A percentile compares a stretch with the other conserved stretches of the same genome.
Evolutionary conservation across 139 green algal species (phyloP).

Genomic region (Chlorella sp.): DNA sequence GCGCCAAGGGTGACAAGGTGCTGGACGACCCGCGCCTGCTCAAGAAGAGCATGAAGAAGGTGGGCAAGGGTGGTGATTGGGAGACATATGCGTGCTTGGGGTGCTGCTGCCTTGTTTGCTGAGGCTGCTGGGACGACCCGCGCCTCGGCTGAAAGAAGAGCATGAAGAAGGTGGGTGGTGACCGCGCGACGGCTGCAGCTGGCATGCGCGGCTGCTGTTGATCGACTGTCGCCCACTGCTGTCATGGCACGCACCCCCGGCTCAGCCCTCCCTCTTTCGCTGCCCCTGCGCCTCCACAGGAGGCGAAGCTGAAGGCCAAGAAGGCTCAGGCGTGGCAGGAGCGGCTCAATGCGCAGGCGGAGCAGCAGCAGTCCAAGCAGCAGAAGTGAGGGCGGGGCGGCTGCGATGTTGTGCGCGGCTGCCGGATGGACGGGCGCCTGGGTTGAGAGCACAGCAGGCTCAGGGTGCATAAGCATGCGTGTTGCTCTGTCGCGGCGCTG

Average conservation of each 20-base stretch:
- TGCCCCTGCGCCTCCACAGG: conserved; percentile 36
- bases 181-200: too few species aligned
- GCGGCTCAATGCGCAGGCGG: conserved; percentile 55
- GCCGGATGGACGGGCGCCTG: not conserved
- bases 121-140: not conserved
- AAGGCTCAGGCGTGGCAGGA: conserved; percentile 73
- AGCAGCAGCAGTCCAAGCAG: conserved; percentile 69
- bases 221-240: too few species aligned
- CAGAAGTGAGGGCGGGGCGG: conserved; percentile 59
- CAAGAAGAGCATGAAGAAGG: conserved; percentile 68
- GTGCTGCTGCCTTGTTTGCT: not conserved
- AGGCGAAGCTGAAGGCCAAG: conserved; percentile 76
- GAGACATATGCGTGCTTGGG: too few species aligned
- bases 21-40: conserved; percentile 92
- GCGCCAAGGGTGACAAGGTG: conserved; percentile 81
- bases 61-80: too few species aligned
- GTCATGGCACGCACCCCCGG: not conserved
- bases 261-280: not conserved
- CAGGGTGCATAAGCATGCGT: too few species aligned
- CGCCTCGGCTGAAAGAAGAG: too few species aligned
- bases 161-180: too few species aligned
- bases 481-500: too few species aligned
- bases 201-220: not conserved
- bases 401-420: not conserved
- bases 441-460: too few species aligned